Percentiles rank a stretch among this genome's conserved stretches.
Evolutionary conservation across 2,329 filamentous ascomycete species (phyloP).

Genomic region (Thielaviopsis cerberus): DNA sequence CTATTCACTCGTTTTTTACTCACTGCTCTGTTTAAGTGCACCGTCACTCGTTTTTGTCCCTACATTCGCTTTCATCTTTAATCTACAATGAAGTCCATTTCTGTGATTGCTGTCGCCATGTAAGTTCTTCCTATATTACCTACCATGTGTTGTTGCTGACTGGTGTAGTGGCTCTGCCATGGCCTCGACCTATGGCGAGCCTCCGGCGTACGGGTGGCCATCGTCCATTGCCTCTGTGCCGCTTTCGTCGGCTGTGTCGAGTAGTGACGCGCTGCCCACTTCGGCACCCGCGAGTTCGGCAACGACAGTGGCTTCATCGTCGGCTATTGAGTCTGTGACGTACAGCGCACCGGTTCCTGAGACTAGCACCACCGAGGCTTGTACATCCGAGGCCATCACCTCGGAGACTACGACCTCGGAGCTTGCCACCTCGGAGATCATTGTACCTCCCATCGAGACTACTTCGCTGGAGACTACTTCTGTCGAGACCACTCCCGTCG

Average conservation of each 20-base stretch:
- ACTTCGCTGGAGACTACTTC: not conserved
- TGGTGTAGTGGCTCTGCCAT: slow-evolving; percentile 3
- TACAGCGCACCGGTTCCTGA: too few species aligned
- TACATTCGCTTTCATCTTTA: slow-evolving; percentile 1
- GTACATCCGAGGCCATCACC: not conserved
- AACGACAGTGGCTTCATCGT: not conserved
- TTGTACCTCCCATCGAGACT: not conserved
- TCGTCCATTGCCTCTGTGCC: not conserved
- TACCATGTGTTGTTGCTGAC: not conserved
- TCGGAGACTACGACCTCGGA: not conserved
- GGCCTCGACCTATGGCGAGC: slow-evolving; percentile 4
- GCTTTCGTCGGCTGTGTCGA: not conserved
- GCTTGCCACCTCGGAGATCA: too few species aligned
- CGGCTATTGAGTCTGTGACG: not conserved
- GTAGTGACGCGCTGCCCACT: not conserved
- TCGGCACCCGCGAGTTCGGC: not conserved
- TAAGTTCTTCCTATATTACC: not conserved
- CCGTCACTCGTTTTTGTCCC: not conserved
- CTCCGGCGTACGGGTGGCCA: not conserved
- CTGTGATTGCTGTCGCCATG: slow-evolving; percentile 2
- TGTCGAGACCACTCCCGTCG: not conserved
- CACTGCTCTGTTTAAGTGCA: not conserved
- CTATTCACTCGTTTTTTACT: not conserved
- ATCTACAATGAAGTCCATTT: slow-evolving; percentile 7
- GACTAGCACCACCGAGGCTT: not conserved